Evolutionary conservation across 768 basidiomycete species (phyloP).

Genomic region (Botryobasidium botryosum): DNA sequence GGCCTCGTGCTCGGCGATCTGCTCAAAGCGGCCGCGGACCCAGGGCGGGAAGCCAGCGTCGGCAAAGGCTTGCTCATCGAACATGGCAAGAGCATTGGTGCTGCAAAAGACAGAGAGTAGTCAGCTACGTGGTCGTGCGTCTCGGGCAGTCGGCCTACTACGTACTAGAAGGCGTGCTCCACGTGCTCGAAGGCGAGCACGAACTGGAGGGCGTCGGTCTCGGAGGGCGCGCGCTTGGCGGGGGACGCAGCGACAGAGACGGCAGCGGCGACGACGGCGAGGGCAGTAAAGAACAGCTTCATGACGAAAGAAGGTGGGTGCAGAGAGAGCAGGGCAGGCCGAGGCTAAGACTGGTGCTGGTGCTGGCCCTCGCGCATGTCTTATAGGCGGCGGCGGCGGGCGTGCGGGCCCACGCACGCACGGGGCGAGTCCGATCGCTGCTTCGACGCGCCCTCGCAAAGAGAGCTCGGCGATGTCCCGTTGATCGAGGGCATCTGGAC

Average conservation of each 20-base stretch:
- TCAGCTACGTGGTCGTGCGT: too few relatives aligned
- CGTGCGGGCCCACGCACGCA: too few relatives aligned
- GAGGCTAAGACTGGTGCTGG: too few relatives aligned
- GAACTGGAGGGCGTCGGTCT: conserved; percentile 19
- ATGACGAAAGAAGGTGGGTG: background rate
- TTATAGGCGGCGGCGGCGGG: too few relatives aligned
- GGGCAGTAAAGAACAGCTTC: background rate
- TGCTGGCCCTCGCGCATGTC: too few relatives aligned
- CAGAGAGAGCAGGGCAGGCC: too few relatives aligned
- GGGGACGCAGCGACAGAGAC: background rate
- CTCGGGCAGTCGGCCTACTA: too few relatives aligned
- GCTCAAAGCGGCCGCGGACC: conserved; percentile 32
- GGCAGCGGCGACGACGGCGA: conserved; percentile 3
- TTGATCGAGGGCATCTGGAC: too few relatives aligned
- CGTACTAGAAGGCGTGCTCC: conserved; percentile 8
- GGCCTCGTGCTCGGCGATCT: conserved; percentile 39
- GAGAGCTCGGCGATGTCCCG: too few relatives aligned
- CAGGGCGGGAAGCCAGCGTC: conserved; percentile 24
- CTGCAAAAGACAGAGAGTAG: too few relatives aligned
- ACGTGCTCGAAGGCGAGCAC: conserved; percentile 10
- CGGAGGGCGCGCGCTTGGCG: conserved; percentile 2
- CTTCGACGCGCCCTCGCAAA: too few relatives aligned
- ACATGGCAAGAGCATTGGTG: conserved; percentile 23
- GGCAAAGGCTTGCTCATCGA: conserved; percentile 30
- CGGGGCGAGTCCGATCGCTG: too few relatives aligned